phyloP scores from a whole-genome alignment of 2,329 filamentous ascomycete species.

The Sporothrix dimorphospora region DNA sequence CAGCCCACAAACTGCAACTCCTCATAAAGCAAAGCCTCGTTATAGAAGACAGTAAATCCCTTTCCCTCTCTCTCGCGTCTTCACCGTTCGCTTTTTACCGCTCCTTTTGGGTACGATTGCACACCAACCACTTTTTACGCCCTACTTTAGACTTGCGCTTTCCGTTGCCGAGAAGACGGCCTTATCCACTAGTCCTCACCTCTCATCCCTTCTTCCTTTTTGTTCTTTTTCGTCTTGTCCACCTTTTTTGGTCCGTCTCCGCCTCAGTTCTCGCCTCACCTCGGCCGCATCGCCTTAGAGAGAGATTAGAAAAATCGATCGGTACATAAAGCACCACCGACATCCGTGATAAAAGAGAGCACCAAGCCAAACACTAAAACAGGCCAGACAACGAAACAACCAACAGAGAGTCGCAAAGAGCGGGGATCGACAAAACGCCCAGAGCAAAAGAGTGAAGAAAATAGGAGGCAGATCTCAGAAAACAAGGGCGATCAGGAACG shows the following conservation, averaged over 20 bases:
- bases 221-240: neutral
- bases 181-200: neutral
- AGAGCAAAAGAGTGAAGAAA: too few species aligned
- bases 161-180: neutral
- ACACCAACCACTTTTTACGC: neutral
- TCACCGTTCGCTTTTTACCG: neutral
- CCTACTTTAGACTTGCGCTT: neutral
- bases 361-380: too few species aligned
- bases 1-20: neutral
- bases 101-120: neutral
- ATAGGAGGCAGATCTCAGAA: constrained; percentile 3
- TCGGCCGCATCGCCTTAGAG: neutral
- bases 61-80: too few species aligned
- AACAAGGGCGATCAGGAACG: constrained; percentile 19
- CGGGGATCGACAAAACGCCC: constrained; percentile 5
- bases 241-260: neutral
- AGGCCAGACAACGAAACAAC: neutral
- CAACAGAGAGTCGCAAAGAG: neutral
- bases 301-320: neutral
- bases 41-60: neutral
- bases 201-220: neutral
- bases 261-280: constrained; percentile 2
- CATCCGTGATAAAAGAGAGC: neutral
- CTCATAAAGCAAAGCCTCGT: neutral
- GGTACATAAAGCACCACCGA: neutral